phyloP scores from a whole-genome alignment of 176 grass and related monocot genomes.

The Aechmea fasciata region DNA sequence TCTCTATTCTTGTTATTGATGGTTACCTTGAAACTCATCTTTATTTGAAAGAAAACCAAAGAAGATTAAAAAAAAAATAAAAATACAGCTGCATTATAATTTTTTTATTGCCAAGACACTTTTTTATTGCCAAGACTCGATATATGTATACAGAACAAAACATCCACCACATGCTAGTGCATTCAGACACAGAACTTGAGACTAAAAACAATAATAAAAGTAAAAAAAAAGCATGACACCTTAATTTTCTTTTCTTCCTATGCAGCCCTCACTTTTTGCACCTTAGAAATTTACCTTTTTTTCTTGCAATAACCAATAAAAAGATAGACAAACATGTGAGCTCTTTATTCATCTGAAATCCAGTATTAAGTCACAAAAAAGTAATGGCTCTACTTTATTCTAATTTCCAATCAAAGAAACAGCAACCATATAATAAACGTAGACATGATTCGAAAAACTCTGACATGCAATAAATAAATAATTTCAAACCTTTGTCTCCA shows the following conservation, averaged over 20 bases:
- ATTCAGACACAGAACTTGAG: neutral
- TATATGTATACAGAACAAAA: too few relatives aligned
- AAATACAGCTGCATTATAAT: too few relatives aligned
- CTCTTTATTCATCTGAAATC: neutral
- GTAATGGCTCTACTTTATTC: neutral
- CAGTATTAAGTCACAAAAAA: neutral
- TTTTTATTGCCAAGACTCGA: too few relatives aligned
- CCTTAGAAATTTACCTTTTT: neutral
- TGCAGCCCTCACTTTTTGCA: neutral
- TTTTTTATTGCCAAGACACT: too few relatives aligned
- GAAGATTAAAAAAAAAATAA: too few relatives aligned
- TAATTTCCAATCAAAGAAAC: neutral
- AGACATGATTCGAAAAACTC: too few relatives aligned
- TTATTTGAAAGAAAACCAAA: too few relatives aligned
- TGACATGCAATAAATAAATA: neutral
- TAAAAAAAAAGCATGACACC: too few relatives aligned
- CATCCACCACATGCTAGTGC: too few relatives aligned
- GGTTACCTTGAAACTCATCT: too few relatives aligned
- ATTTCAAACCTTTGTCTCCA: conserved; percentile 62
- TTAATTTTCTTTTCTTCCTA: neutral
- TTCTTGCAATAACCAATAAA: neutral
- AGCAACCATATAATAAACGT: neutral
- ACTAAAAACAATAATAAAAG: too few relatives aligned
- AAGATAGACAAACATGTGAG: neutral
- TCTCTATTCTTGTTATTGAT: too few relatives aligned